Percentiles rank a stretch among this genome's conserved stretches.
Evolutionary conservation across 345 rosid species (phyloP).

Genomic region (Cardamine resedifolia): DNA sequence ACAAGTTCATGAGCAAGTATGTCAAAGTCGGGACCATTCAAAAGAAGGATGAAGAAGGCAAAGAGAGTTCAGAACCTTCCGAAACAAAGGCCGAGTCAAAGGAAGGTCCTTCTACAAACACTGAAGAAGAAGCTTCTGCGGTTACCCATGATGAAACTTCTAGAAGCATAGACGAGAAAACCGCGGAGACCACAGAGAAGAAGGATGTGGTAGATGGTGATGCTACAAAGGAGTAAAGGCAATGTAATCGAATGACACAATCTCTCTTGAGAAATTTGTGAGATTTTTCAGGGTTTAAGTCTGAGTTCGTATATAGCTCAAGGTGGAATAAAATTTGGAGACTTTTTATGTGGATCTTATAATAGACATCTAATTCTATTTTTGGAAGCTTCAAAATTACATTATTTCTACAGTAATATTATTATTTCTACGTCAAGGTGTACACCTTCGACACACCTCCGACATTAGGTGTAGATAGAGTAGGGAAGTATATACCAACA

Average conservation of each 20-base stretch:
- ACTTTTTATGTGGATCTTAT: neutral
- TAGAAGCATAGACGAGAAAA: constrained; percentile 24
- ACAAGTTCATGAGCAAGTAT: constrained; percentile 98
- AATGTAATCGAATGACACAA: neutral
- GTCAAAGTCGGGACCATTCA: constrained; percentile 82
- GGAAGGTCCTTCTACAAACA: constrained; percentile 44
- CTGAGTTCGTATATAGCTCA: constrained; percentile 32
- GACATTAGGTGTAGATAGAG: no score
- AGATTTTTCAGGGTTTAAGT: constrained; percentile 1
- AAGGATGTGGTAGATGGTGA: constrained; percentile 23
- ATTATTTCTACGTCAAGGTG: neutral
- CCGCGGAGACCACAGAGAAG: constrained; percentile 15
- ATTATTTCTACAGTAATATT: neutral
- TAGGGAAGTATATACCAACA: no score
- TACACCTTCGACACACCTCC: no score
- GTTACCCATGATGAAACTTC: constrained; percentile 25
- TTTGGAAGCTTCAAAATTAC: neutral
- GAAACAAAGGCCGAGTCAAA: constrained; percentile 43
- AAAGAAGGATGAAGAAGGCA: constrained; percentile 44
- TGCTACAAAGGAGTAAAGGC: constrained; percentile 23
- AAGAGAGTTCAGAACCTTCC: constrained; percentile 44
- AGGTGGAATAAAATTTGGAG: constrained; percentile 18
- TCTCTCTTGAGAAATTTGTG: neutral
- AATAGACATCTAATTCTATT: constrained; percentile 10
- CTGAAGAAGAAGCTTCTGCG: constrained; percentile 17